Evolutionary conservation across 2,329 filamentous ascomycete genomes (phyloP).

Genomic region (Madurella fahalii): DNA sequence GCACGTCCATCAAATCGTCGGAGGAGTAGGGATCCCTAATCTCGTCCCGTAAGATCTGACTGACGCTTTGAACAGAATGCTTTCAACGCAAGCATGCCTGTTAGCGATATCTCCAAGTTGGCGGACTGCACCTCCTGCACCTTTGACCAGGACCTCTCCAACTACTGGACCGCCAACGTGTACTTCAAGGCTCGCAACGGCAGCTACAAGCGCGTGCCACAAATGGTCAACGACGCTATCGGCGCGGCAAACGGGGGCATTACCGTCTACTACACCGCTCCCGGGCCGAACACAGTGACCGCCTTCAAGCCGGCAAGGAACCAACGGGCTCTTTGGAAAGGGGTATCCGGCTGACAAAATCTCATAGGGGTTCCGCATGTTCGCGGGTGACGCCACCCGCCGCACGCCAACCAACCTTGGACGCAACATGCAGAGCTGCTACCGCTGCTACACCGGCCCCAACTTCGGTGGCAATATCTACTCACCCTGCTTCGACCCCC

Average conservation of each 20-base stretch:
- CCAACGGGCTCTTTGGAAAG: constrained; percentile 13
- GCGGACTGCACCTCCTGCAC: constrained; percentile 41
- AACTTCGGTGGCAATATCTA: constrained; percentile 26
- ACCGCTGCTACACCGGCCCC: constrained; percentile 26
- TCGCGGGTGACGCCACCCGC: constrained; percentile 37
- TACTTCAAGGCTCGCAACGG: constrained; percentile 38
- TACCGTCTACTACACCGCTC: constrained; percentile 42
- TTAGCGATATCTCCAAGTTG: constrained; percentile 28
- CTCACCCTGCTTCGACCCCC: constrained; percentile 21
- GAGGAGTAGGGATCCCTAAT: constrained; percentile 18
- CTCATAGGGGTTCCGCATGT: constrained; percentile 43
- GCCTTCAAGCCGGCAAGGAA: constrained; percentile 37
- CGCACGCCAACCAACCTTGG: constrained; percentile 16
- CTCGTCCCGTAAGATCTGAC: neutral
- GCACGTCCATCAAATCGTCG: constrained; percentile 26
- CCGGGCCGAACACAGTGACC: constrained; percentile 35
- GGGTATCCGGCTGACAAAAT: neutral
- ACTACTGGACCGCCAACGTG: constrained; percentile 41
- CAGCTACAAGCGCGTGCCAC: constrained; percentile 35
- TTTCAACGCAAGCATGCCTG: constrained; percentile 31
- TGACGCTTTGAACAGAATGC: constrained; percentile 23
- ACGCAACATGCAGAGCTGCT: constrained; percentile 33
- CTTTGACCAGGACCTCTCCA: constrained; percentile 40
- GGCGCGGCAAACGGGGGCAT: constrained; percentile 46
- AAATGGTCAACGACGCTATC: constrained; percentile 35